Evolutionary conservation across 2,329 filamentous ascomycete species (phyloP).

Genomic region (Purpureocillium takamizusanense): DNA sequence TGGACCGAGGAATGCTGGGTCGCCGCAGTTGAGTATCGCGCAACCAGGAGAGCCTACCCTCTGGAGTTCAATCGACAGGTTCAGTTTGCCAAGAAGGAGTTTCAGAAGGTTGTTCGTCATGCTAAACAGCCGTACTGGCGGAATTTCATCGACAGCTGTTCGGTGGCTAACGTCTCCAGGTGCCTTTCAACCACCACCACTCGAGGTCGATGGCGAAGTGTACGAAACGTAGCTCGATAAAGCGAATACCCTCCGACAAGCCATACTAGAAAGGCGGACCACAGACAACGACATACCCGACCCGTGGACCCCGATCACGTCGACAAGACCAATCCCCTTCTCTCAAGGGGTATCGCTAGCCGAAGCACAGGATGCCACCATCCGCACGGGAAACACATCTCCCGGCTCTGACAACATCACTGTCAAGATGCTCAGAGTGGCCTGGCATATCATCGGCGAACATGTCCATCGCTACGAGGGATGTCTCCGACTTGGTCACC

Average conservation of each 20-base stretch:
- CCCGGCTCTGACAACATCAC: slow-evolving; percentile 12
- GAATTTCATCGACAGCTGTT: slow-evolving; percentile 7
- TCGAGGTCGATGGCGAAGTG: slow-evolving; percentile 7
- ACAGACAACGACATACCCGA: slow-evolving; percentile 8
- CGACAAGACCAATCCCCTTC: slow-evolving; percentile 7
- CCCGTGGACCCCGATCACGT: slow-evolving; percentile 5
- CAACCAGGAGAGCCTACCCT: slow-evolving; percentile 7
- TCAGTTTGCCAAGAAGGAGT: slow-evolving; percentile 6
- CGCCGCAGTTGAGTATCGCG: slow-evolving; percentile 6
- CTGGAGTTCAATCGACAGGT: slow-evolving; percentile 6
- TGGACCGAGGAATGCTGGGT: slow-evolving; percentile 9
- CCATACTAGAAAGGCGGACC: slow-evolving; percentile 7
- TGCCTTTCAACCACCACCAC: slow-evolving; percentile 8
- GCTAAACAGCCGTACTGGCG: slow-evolving; percentile 8
- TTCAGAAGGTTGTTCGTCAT: slow-evolving; percentile 5
- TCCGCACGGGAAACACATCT: slow-evolving; percentile 10
- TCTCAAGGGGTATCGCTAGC: slow-evolving; percentile 6
- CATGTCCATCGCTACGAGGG: neutral
- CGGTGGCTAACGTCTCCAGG: slow-evolving; percentile 6
- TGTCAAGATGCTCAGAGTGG: slow-evolving; percentile 7
- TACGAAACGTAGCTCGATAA: slow-evolving; percentile 10
- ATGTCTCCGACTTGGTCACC: neutral
- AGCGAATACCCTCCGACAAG: slow-evolving; percentile 8
- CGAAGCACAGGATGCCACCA: slow-evolving; percentile 8
- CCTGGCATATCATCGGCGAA: slow-evolving; percentile 1